Percentiles rank a stretch among this genome's conserved stretches.
Conservation (phyloP, 179 eudicot genomes). For the Silene noctiflora region DNA sequence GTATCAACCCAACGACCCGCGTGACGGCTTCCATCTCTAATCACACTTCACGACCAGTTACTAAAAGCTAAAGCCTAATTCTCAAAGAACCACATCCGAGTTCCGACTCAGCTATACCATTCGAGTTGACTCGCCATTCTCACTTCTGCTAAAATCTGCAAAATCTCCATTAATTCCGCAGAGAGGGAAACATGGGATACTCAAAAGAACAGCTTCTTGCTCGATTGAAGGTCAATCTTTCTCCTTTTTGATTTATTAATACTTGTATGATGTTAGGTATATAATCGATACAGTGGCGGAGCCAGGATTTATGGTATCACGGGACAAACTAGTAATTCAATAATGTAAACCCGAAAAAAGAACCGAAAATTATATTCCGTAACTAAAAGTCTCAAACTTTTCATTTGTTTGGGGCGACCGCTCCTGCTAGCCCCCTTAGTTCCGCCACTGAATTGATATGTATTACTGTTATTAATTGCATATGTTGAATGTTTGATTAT, state of each 20-base stretch:
- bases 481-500: background rate
- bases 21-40: too few relatives aligned
- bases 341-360: too few relatives aligned
- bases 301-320: too few relatives aligned
- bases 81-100: background rate
- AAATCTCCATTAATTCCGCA: background rate
- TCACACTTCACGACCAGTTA: too few relatives aligned
- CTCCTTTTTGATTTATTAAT: background rate
- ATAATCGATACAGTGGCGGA: too few relatives aligned
- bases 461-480: background rate
- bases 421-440: too few relatives aligned
- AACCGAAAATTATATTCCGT: too few relatives aligned
- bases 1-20: too few relatives aligned
- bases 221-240: conserved; percentile 54
- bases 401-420: too few relatives aligned
- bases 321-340: too few relatives aligned
- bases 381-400: too few relatives aligned
- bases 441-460: too few relatives aligned
- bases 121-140: conserved; percentile 1
- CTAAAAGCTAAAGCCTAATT: background rate
- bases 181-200: conserved; percentile 44
- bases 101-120: background rate
- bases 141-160: background rate
- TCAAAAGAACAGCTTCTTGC: conserved; percentile 62
- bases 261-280: background rate